Percentiles rank a stretch among this genome's conserved stretches.
phyloP scores from a whole-genome alignment of 139 green algal species.

The Marvania coccoides region DNA sequence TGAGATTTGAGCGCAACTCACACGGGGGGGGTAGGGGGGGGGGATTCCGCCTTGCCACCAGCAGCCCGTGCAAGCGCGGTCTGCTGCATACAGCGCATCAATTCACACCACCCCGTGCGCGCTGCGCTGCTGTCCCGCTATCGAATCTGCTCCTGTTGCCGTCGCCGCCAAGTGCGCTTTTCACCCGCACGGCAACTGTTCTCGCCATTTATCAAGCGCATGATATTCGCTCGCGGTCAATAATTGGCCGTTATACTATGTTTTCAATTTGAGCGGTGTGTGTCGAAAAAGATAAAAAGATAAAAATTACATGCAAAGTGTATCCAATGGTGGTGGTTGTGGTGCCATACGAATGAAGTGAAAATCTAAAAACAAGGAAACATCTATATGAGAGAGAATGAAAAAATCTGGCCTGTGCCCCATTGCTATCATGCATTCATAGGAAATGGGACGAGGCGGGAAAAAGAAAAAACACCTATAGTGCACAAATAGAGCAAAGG shows the following conservation, averaged over 20 bases:
- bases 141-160: background rate
- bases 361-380: too few relatives aligned
- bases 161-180: background rate
- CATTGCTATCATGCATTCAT: background rate
- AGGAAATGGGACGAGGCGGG: background rate
- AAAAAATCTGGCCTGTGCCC: background rate
- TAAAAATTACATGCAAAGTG: background rate
- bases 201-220: background rate
- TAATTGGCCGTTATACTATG: background rate
- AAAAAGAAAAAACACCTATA: background rate
- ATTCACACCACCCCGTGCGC: background rate
- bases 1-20: too few relatives aligned
- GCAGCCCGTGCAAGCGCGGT: too few relatives aligned
- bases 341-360: background rate
- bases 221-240: background rate
- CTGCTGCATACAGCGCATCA: background rate
- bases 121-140: background rate
- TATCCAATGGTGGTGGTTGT: background rate
- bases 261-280: background rate
- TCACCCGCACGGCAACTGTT: background rate
- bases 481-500: background rate
- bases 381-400: too few relatives aligned
- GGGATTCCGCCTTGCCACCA: too few relatives aligned
- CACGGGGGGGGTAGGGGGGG: too few relatives aligned
- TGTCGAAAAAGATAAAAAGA: background rate